A percentile compares a stretch with the other conserved stretches of the same genome.
Conservation (phyloP, 108 stramenopile genomes). For the Cylindrotheca fusiformis region DNA sequence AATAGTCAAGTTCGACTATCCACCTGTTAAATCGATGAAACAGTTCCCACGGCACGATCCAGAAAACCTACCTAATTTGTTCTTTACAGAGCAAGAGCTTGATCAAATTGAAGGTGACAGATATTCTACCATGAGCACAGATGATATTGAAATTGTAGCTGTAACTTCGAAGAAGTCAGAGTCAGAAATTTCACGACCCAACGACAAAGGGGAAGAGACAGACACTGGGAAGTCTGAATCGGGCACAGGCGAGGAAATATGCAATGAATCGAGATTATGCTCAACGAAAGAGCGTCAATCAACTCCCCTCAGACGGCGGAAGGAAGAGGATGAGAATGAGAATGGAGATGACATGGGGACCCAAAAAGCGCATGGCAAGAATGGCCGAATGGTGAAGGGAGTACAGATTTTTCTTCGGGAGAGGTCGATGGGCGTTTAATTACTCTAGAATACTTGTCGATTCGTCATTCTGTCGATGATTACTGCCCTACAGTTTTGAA, state of each 20-base stretch:
- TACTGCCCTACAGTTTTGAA: too few species aligned
- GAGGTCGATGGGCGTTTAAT: constrained; percentile 31
- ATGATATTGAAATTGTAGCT: constrained; percentile 80
- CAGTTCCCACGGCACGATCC: constrained; percentile 62
- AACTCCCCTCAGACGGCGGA: constrained; percentile 21
- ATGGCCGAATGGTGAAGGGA: constrained; percentile 41
- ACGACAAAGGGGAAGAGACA: not conserved
- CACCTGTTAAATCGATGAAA: constrained; percentile 65
- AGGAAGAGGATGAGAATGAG: constrained; percentile 14
- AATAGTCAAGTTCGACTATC: constrained; percentile 77
- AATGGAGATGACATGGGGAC: constrained; percentile 2
- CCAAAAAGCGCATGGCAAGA: constrained; percentile 5
- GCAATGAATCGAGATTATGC: not conserved
- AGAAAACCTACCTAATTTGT: constrained; percentile 59
- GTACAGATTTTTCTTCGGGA: constrained; percentile 61
- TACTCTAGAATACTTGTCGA: too few species aligned
- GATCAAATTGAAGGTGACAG: constrained; percentile 81
- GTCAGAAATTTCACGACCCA: not conserved
- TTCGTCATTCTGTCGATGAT: too few species aligned
- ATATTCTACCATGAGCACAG: constrained; percentile 53
- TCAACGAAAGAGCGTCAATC: constrained; percentile 11
- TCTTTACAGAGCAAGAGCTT: constrained; percentile 76
- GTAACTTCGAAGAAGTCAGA: constrained; percentile 28
- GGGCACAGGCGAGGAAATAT: too few species aligned
- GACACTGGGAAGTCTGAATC: not conserved